Base-by-base conservation (phyloP, 139 green algal genomes). In the Zygnema cylindricum region DNA sequence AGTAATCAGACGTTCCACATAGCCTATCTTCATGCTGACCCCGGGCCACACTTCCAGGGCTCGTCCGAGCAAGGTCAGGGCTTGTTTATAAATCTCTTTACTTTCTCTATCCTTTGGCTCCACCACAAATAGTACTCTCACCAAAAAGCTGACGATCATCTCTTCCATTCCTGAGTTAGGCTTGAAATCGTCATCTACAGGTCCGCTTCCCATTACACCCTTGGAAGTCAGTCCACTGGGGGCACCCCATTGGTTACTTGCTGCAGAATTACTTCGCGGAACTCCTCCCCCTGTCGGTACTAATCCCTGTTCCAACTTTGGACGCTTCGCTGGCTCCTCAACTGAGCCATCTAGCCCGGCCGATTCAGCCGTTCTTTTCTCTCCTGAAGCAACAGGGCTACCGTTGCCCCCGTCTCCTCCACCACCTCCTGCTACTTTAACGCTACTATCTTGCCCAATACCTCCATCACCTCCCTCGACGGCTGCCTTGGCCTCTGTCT, bases 101-200 rank as follows among this genome's bases (percentile, higher is more conserved):
- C 91, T 87, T 32, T 95, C 94, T n/a, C 90, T 89, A 57, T 96
- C 94, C 85, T 92, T 92, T 39, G 42, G 81, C 32, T 91, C 86
- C 41, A 55, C 33, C 23, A 91, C 42, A 36, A 91, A 82, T 16
- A 79, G 41, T 2, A 90, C 39, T 73, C 96, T 95, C 43, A 95
- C 90, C 33, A 99, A 83, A 90, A 99, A 99, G 87, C 94, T 97
- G 36, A 98, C 85, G 40, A 99, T 83, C 83, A 94, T 93, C 43
- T 98, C 94, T 43, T 95, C 92, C 96, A 97, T 98, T 0, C 78
- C 89, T n/a, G 86, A 42, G 25, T 77, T 78, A 1, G 85, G 78
- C 35, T 90, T 76, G 81, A 94, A 96, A 0, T 95, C 90, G 7
- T 95, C 91, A 25, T 94, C 92, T 43, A 22, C 81, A 0, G 84